These are phyloP conservation scores for Alternaria brassicae DNA, from an alignment of 2,329 filamentous ascomycete species.

Conservation along the genomic window DNA sequence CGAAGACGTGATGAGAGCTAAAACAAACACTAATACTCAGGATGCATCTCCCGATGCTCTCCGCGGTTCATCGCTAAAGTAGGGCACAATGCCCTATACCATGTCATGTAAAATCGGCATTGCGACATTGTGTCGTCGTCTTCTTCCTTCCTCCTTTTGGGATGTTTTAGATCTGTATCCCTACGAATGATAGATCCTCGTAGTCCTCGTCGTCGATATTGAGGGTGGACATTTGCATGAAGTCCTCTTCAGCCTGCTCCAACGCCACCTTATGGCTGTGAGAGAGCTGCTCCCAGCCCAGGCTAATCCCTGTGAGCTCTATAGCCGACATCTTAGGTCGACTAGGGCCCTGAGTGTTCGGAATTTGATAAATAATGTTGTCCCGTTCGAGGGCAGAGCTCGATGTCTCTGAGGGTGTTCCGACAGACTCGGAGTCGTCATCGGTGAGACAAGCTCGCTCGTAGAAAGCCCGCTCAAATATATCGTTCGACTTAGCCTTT, in stretches of 20 bases:
- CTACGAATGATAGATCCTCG: slow-evolving; percentile 5
- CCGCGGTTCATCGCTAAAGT: not conserved
- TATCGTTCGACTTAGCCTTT: slow-evolving; percentile 2
- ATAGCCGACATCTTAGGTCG: slow-evolving; percentile 17
- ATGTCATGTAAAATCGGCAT: not conserved
- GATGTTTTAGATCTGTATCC: not conserved
- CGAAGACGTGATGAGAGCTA: not conserved
- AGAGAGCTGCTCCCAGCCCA: slow-evolving; percentile 15
- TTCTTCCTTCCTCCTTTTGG: not conserved
- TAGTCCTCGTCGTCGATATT: slow-evolving; percentile 11
- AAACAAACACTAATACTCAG: not conserved
- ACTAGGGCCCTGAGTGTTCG: slow-evolving; percentile 1
- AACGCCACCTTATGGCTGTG: slow-evolving; percentile 11
- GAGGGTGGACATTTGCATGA: slow-evolving; percentile 10
- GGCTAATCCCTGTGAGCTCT: slow-evolving; percentile 11
- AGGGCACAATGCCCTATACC: not conserved
- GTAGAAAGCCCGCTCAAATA: not conserved
- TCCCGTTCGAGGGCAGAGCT: not conserved
- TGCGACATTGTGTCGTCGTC: not conserved
- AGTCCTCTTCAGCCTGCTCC: slow-evolving; percentile 17
- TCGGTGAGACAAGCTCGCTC: slow-evolving; percentile 15
- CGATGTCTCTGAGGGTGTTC: slow-evolving; percentile 1
- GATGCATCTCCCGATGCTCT: not conserved
- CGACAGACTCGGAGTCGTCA: slow-evolving; percentile 6
- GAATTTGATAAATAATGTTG: slow-evolving; percentile 5